A percentile compares a stretch with the other conserved stretches of the same genome.
Evolutionary conservation across 257 asterid genomes (phyloP).

Genomic region (Thymus quinquecostatus): DNA sequence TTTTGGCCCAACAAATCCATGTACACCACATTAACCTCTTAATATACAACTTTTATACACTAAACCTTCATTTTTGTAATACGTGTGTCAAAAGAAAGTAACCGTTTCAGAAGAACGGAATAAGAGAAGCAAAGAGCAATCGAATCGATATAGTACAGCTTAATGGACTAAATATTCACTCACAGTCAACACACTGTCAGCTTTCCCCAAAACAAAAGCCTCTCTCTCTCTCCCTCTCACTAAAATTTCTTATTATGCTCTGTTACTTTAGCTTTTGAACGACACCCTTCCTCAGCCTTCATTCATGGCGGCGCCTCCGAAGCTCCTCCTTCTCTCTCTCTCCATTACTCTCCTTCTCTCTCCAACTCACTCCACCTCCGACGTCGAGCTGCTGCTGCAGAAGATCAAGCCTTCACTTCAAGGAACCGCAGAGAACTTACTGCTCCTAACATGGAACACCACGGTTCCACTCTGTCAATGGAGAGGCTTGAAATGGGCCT

Average conservation of each 20-base stretch:
- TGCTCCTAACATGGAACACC: conserved; percentile 78
- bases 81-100: too few species aligned
- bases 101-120: too few species aligned
- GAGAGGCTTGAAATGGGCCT: conserved; percentile 90
- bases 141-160: conserved; percentile 34
- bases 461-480: conserved; percentile 89
- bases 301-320: conserved; percentile 62
- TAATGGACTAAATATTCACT: conserved; percentile 22
- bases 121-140: conserved; percentile 5
- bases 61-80: too few species aligned
- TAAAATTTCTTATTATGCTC: conserved; percentile 23
- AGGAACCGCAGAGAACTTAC: conserved; percentile 67
- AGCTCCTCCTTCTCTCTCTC: conserved; percentile 38
- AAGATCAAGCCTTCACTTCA: conserved; percentile 79
- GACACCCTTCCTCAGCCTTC: conserved; percentile 20
- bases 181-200: conserved; percentile 51
- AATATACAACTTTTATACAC: too few species aligned
- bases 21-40: too few species aligned
- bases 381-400: conserved; percentile 66
- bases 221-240: conserved; percentile 24
- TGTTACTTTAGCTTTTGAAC: conserved; percentile 23
- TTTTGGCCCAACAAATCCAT: too few species aligned
- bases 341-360: conserved; percentile 39
- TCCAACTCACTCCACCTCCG: conserved; percentile 52
- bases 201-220: conserved; percentile 61